Base-by-base conservation (phyloP, 1,284 basidiomycete genomes). In the Irpex rosettiformis region DNA sequence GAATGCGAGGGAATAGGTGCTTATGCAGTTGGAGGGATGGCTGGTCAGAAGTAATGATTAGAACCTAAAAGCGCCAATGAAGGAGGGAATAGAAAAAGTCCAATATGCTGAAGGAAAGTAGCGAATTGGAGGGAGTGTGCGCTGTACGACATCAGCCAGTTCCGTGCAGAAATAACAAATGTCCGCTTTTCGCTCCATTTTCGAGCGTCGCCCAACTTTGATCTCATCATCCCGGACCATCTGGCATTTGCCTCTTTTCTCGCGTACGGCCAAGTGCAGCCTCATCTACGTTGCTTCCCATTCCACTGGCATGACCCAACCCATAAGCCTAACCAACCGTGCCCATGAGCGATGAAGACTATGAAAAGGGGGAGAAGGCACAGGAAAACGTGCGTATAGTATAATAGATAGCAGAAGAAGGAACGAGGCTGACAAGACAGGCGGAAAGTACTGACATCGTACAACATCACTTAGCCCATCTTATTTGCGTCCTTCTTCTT, bases 401-500 rank as follows among this genome's bases (percentile, higher is more conserved):
- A 45, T 54, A 29, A 58, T 58, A 45, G 57, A 61, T 18, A 55
- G 53, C 52, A 55, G 58, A 64, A 48, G 42, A 52, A 57, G 55
- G 22, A 27, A 27, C 13, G 48, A 63, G 61, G 59, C 43, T 56
- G 61, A 57, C 49, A 25, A 30, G 56, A 55, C 30, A 55, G 30
- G 47, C 30, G 48, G 54, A 30, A 63, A 58, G 62, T 67, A 70
- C 66, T 72, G 69, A 69, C 67, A 61, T 57, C 62, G 63, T 64
- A 62, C 60, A 56, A 58, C 52, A 59, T 51, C 55, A 55, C 72
- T 79, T 67, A 86, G 70, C 82, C 84, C 81, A 82, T 83, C 80
- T 88, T 87, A 79, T 74, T 79, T 66, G 84, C 87, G 65, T 78
- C 77, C 81, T 91, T 91, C 83, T 89, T 89, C 85, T 89, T 91